phyloP scores from a whole-genome alignment of 192 early-diverging fungal genomes.

The Powellomyces hirtus region DNA sequence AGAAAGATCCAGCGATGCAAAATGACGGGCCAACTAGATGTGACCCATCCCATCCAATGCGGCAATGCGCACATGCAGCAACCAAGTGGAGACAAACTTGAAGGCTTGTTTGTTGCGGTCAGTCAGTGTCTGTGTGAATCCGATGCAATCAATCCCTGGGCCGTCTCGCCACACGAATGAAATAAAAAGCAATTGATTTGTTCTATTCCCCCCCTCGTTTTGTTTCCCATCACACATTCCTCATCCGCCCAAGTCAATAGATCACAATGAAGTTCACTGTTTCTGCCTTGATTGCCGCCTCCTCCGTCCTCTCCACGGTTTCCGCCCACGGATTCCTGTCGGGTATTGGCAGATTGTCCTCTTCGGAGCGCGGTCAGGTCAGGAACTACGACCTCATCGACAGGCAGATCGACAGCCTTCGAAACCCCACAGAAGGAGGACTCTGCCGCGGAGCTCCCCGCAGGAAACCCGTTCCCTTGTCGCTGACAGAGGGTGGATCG shows the following conservation, averaged over 20 bases:
- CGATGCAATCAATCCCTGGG: too few relatives aligned
- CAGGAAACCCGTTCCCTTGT: slow-evolving; percentile 1
- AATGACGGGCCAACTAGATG: too few relatives aligned
- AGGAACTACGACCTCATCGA: slow-evolving; percentile 24
- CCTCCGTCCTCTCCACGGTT: slow-evolving; percentile 8
- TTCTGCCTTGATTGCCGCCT: neutral
- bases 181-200: too few relatives aligned
- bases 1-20: too few relatives aligned
- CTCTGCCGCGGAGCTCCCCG: slow-evolving; percentile 24
- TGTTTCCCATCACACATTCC: too few relatives aligned
- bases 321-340: slow-evolving; percentile 34
- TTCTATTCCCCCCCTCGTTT: too few relatives aligned
- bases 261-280: neutral
- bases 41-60: too few relatives aligned
- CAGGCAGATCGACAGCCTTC: slow-evolving; percentile 20
- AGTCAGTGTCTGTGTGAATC: too few relatives aligned
- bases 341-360: slow-evolving; percentile 11
- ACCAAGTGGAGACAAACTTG: too few relatives aligned
- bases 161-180: too few relatives aligned
- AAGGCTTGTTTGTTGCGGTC: too few relatives aligned
- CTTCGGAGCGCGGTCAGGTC: slow-evolving; percentile 10
- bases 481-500: slow-evolving; percentile 20
- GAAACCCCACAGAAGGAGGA: slow-evolving; percentile 10
- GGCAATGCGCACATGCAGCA: too few relatives aligned
- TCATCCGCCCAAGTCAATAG: neutral